phyloP scores from a whole-genome alignment of 129 eudicot genomes.

The Flaveria ramosissima region DNA sequence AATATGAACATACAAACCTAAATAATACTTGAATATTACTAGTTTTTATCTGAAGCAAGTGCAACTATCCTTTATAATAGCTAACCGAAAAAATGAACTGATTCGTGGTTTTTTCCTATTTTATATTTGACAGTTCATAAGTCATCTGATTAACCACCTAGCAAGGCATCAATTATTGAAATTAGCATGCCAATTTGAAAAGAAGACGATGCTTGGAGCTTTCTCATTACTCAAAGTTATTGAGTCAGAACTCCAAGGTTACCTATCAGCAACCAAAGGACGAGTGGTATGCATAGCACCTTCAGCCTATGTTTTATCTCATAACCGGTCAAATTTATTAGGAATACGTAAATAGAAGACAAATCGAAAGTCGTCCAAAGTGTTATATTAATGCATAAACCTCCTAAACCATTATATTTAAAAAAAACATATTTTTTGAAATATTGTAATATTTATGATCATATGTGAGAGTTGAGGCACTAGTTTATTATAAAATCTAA shows the following conservation, averaged over 20 bases:
- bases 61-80: background rate
- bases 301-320: background rate
- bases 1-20: background rate
- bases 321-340: background rate
- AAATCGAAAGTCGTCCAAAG: background rate
- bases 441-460: background rate
- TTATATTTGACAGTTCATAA: constrained; percentile 63
- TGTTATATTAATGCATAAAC: background rate
- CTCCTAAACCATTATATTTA: background rate
- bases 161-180: constrained; percentile 88
- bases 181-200: constrained; percentile 93
- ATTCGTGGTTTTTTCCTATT: constrained; percentile 1
- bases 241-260: constrained; percentile 86
- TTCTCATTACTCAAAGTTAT: constrained; percentile 87
- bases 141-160: constrained; percentile 86
- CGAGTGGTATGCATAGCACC: constrained; percentile 69
- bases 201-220: constrained; percentile 96
- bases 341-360: background rate
- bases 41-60: background rate
- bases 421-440: background rate
- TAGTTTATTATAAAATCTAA: background rate
- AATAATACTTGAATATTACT: background rate
- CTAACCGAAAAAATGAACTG: background rate
- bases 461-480: background rate
- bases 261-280: constrained; percentile 85